Evolutionary conservation across 768 basidiomycete species (phyloP).

Genomic region (Nidularia pulvinata): DNA sequence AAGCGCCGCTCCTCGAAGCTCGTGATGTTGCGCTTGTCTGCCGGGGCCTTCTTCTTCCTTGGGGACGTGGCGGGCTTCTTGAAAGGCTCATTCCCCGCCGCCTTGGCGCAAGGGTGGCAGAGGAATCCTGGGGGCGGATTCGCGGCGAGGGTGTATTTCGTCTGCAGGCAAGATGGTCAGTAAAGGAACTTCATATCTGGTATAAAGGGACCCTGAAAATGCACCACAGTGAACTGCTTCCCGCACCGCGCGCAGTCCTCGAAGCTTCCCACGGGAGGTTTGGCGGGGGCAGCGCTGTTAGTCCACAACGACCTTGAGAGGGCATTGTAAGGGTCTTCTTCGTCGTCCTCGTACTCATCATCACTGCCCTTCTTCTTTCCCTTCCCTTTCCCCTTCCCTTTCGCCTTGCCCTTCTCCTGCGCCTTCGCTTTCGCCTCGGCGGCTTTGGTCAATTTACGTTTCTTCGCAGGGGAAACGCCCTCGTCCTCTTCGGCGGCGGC

Average conservation of each 20-base stretch:
- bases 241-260: slow-evolving; percentile 80
- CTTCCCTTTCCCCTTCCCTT: slow-evolving; percentile 41
- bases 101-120: slow-evolving; percentile 84
- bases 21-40: slow-evolving; percentile 68
- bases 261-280: slow-evolving; percentile 78
- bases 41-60: slow-evolving; percentile 59
- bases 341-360: slow-evolving; percentile 52
- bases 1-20: slow-evolving; percentile 72
- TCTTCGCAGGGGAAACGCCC: slow-evolving; percentile 40
- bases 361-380: slow-evolving; percentile 34
- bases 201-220: slow-evolving; percentile 16
- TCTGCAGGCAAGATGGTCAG: slow-evolving; percentile 39
- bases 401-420: slow-evolving; percentile 40
- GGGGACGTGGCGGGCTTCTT: slow-evolving; percentile 61
- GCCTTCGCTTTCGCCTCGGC: slow-evolving; percentile 41
- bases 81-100: slow-evolving; percentile 80
- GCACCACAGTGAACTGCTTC: slow-evolving; percentile 87
- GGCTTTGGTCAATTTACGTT: slow-evolving; percentile 53
- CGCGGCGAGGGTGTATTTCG: slow-evolving; percentile 82
- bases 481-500: slow-evolving; percentile 13
- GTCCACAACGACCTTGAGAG: slow-evolving; percentile 50
- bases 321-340: slow-evolving; percentile 71
- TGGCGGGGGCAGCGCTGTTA: slow-evolving; percentile 27
- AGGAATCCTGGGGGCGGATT: slow-evolving; percentile 74
- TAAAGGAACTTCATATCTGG: background rate